Conservation (phyloP, 2,329 filamentous ascomycete genomes). For the Pseudopyrenochaeta lycopersici region DNA sequence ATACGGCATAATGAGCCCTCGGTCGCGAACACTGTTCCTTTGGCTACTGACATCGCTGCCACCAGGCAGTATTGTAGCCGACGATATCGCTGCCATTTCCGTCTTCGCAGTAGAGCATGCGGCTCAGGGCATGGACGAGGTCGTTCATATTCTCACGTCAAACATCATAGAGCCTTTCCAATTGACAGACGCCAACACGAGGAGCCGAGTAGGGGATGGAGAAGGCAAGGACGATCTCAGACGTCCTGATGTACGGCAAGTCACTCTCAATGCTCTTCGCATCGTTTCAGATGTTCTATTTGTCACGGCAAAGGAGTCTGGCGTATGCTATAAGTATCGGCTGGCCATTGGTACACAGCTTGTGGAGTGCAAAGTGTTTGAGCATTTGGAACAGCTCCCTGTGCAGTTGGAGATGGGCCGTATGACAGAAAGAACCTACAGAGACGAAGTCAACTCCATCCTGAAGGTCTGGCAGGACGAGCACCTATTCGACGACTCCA, state of each 20-base stretch:
- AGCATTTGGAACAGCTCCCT: conserved; percentile 76
- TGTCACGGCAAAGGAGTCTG: conserved; percentile 55
- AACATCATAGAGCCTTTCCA: conserved; percentile 83
- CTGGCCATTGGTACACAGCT: conserved; percentile 80
- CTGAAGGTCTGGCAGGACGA: conserved; percentile 46
- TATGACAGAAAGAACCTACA: conserved; percentile 70
- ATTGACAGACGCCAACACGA: conserved; percentile 74
- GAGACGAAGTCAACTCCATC: conserved; percentile 43
- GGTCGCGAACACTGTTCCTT: conserved; percentile 71
- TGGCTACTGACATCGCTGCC: conserved; percentile 87
- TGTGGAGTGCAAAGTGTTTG: conserved; percentile 74
- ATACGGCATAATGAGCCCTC: conserved; percentile 39
- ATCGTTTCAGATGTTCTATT: conserved; percentile 82
- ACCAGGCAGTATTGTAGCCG: conserved; percentile 75
- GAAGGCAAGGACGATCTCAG: conserved; percentile 33
- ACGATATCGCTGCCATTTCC: conserved; percentile 86
- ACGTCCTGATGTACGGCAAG: conserved; percentile 30
- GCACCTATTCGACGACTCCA: conserved; percentile 42
- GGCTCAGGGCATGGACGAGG: conserved; percentile 84
- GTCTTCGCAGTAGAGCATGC: conserved; percentile 90
- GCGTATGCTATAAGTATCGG: conserved; percentile 75
- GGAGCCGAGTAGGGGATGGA: conserved; percentile 38
- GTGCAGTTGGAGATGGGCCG: conserved; percentile 80
- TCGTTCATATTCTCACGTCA: conserved; percentile 85
- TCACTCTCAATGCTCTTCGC: conserved; percentile 71